Percentiles rank a stretch among this genome's conserved stretches.
Evolutionary conservation across 2,329 filamentous ascomycete genomes (phyloP).

Genomic region (Fusarium irregulare): DNA sequence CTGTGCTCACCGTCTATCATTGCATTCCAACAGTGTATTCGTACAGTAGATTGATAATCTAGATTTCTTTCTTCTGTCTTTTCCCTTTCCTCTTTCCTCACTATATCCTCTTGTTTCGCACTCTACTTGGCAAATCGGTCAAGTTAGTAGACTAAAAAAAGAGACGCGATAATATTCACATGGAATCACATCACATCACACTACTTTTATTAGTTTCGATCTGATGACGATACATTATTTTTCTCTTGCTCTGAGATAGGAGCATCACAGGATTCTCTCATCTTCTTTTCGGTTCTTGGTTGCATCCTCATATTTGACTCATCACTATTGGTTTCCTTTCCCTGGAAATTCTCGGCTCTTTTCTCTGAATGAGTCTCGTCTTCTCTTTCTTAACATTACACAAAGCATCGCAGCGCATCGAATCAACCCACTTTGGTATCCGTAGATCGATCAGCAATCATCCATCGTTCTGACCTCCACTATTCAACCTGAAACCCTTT

Average conservation of each 20-base stretch:
- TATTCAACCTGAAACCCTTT: constrained; percentile 5
- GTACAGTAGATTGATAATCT: not conserved
- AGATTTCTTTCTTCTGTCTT: not conserved
- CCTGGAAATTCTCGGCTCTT: not conserved
- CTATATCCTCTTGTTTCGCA: not conserved
- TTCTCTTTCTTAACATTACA: constrained; percentile 7
- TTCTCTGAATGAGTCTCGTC: not conserved
- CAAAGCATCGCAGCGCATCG: not conserved
- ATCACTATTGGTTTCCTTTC: not conserved
- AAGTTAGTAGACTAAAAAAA: not conserved
- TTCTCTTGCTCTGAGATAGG: not conserved
- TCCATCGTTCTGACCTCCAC: not conserved
- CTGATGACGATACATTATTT: not conserved
- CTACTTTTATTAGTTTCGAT: not conserved
- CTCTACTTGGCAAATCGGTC: not conserved
- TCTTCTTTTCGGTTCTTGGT: constrained; percentile 2
- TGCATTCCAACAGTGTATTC: constrained; percentile 15
- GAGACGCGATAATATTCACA: constrained; percentile 1
- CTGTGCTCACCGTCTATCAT: constrained; percentile 7
- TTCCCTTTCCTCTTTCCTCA: not conserved
- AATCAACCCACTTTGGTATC: constrained; percentile 16
- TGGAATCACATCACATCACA: constrained; percentile 13
- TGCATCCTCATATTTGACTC: not conserved
- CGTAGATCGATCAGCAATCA: constrained; percentile 6
- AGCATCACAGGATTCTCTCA: not conserved